A percentile compares a stretch with the other conserved stretches of the same genome.
These are phyloP conservation scores for Pseudocercospora crystallina DNA, from an alignment of 2,329 filamentous ascomycete species.

Conservation along the genomic window DNA sequence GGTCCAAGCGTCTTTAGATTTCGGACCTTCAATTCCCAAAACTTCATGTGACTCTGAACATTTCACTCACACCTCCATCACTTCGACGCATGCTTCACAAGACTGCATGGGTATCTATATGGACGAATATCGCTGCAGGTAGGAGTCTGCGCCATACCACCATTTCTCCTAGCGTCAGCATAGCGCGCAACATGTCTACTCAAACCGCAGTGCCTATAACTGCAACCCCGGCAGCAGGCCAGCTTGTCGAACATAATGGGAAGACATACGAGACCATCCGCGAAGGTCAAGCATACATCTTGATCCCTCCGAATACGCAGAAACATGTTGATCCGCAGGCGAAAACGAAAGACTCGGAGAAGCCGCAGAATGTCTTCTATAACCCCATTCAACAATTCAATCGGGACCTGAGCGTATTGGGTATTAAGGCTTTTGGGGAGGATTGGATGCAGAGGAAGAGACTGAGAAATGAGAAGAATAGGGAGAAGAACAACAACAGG, in stretches of 20 bases:
- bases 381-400: conserved; percentile 99
- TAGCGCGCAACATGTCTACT: no score
- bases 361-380: conserved; percentile 82
- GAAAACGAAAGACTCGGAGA: conserved; percentile 44
- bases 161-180: no score
- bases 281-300: conserved; percentile 67
- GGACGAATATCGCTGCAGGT: no score
- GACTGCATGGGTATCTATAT: no score
- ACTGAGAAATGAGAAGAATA: conserved; percentile 33
- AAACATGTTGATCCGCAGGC: conserved; percentile 48
- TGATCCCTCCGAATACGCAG: conserved; percentile 58
- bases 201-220: conserved; percentile 19
- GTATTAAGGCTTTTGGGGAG: conserved; percentile 85
- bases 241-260: conserved; percentile 35
- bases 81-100: no score
- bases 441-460: conserved; percentile 44
- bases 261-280: conserved; percentile 55
- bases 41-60: no score
- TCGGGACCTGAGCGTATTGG: conserved; percentile 87
- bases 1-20: no score
- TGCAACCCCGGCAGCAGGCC: conserved; percentile 29
- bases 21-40: no score
- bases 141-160: no score
- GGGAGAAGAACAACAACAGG: conserved; percentile 31
- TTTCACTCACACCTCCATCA: no score